Percentiles rank a stretch among this genome's conserved stretches.
These are phyloP conservation scores for Phycomyces nitens DNA, from an alignment of 192 early-diverging fungal species.

Conservation along the genomic window DNA sequence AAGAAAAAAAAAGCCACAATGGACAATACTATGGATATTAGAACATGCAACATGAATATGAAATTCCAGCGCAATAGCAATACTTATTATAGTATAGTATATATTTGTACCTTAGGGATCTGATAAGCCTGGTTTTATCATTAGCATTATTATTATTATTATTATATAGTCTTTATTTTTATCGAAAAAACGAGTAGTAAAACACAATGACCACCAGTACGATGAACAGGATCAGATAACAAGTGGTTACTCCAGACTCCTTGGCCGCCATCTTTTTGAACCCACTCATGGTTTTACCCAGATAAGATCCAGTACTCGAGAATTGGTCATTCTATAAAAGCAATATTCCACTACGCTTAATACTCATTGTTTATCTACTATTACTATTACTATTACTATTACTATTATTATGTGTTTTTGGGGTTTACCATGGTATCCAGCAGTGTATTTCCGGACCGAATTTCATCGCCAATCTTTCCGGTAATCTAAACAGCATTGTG, in stretches of 20 bases:
- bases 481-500: constrained; percentile 26
- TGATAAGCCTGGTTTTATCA: too few species aligned
- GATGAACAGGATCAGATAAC: constrained; percentile 35
- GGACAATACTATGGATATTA: too few species aligned
- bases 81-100: too few species aligned
- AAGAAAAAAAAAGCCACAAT: too few species aligned
- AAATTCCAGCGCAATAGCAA: too few species aligned
- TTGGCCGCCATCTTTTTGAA: constrained; percentile 39
- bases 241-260: constrained; percentile 30
- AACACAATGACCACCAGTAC: constrained; percentile 30
- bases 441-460: constrained; percentile 31
- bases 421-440: constrained; percentile 39
- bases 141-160: too few species aligned
- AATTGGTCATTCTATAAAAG: constrained; percentile 39
- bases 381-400: too few species aligned
- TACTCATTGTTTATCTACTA: background rate
- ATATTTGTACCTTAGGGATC: too few species aligned
- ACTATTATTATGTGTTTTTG: too few species aligned
- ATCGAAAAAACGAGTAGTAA: constrained; percentile 38
- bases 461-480: constrained; percentile 39
- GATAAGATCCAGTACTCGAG: constrained; percentile 27
- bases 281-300: constrained; percentile 33
- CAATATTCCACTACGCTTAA: background rate
- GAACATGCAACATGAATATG: too few species aligned
- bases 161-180: background rate